phyloP scores from a whole-genome alignment of 768 basidiomycete species.

The Pulveroboletus ravenelii region DNA sequence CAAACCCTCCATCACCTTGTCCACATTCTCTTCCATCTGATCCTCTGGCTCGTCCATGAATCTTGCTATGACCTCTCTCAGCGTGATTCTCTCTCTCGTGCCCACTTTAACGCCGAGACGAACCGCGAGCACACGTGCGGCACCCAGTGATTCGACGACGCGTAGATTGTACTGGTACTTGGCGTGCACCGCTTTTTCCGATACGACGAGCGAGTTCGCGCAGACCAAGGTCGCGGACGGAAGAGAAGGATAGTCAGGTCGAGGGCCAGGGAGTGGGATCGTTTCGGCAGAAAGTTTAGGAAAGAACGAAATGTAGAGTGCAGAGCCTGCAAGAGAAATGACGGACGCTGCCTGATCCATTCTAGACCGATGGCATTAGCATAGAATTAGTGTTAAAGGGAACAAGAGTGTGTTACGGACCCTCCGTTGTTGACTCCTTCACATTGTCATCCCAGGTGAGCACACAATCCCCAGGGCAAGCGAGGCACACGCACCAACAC shows the following conservation, averaged over 20 bases:
- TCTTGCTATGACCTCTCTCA: slow-evolving; percentile 62
- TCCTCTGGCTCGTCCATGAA: slow-evolving; percentile 42
- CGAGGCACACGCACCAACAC: slow-evolving; percentile 49
- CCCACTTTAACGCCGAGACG: slow-evolving; percentile 43
- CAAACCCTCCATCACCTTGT: slow-evolving; percentile 43
- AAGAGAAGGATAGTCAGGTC: slow-evolving; percentile 16
- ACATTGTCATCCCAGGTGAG: neutral
- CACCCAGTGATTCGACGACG: slow-evolving; percentile 85
- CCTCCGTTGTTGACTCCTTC: slow-evolving; percentile 73
- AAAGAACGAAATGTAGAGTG: slow-evolving; percentile 79
- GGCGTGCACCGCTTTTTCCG: slow-evolving; percentile 74
- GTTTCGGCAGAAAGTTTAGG: slow-evolving; percentile 65
- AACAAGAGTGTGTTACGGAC: slow-evolving; percentile 35
- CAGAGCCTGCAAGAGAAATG: slow-evolving; percentile 63
- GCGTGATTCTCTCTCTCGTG: slow-evolving; percentile 48
- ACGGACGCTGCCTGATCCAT: slow-evolving; percentile 93
- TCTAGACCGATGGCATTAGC: slow-evolving; percentile 31
- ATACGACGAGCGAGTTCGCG: slow-evolving; percentile 61
- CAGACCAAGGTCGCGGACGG: slow-evolving; percentile 28
- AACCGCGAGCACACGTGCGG: slow-evolving; percentile 67
- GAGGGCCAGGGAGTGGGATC: slow-evolving; percentile 51
- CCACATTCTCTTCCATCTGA: slow-evolving; percentile 39
- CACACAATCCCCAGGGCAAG: neutral
- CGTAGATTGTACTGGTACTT: slow-evolving; percentile 83
- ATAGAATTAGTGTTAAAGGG: neutral